phyloP scores from a whole-genome alignment of 331 rosid species.

The Acacia concinna region DNA sequence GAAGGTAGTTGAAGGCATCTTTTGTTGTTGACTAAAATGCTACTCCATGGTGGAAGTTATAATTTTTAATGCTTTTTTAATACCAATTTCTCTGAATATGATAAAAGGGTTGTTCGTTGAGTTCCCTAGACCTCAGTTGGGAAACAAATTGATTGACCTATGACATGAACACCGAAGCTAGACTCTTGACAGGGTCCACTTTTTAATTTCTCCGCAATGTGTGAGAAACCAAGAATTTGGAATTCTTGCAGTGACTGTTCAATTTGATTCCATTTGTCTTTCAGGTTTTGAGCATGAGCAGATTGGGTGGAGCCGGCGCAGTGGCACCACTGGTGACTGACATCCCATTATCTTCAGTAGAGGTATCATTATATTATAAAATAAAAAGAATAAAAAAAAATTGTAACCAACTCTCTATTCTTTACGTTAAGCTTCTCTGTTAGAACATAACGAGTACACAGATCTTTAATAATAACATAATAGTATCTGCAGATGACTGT shows the following conservation, averaged over 20 bases:
- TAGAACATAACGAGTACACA: not conserved
- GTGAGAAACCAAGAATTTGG: conserved; percentile 6
- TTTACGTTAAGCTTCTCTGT: not conserved
- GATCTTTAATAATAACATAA: not conserved
- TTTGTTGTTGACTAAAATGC: conserved; percentile 6
- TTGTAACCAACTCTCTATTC: not conserved
- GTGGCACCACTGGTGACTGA: conserved; percentile 96
- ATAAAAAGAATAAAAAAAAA: not conserved
- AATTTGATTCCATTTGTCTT: conserved; percentile 32
- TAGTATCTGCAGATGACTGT: not conserved
- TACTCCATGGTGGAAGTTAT: conserved; percentile 6
- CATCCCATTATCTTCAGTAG: conserved; percentile 87
- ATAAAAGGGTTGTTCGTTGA: not conserved
- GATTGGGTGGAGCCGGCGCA: conserved; percentile 98
- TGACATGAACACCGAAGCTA: conserved; percentile 22
- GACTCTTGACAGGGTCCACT: conserved; percentile 6
- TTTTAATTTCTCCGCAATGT: not conserved
- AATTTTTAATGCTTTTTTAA: conserved; percentile 24
- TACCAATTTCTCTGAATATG: conserved; percentile 14
- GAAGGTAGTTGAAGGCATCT: conserved; percentile 54
- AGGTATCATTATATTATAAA: conserved; percentile 50
- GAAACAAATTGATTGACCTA: conserved; percentile 13
- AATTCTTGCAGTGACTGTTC: not conserved
- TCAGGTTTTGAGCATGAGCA: conserved; percentile 98
- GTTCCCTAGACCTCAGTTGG: conserved; percentile 12